Conservation (phyloP, 2,329 filamentous ascomycete genomes). For the Cladophialophora bantiana region DNA sequence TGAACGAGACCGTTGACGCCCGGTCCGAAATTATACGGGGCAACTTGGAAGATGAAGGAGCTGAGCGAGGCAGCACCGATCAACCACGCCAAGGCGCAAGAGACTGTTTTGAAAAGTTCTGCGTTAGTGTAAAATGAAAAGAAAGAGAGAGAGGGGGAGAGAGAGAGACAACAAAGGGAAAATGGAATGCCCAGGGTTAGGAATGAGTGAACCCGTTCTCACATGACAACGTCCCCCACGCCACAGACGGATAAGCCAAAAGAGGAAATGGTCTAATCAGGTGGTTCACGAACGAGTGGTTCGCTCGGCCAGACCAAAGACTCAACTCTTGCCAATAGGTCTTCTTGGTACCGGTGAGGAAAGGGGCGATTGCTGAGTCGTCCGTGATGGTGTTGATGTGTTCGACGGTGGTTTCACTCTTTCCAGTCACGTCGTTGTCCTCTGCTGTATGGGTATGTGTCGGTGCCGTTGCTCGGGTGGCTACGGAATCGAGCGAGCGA, state of each 20-base stretch:
- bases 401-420: conserved; percentile 2
- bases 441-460: not conserved
- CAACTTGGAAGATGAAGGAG: conserved; percentile 19
- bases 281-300: conserved; percentile 4
- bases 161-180: no score
- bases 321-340: conserved; percentile 20
- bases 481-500: conserved; percentile 10
- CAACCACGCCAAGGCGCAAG: conserved; percentile 19
- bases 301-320: conserved; percentile 18
- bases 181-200: no score
- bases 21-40: conserved; percentile 19
- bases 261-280: conserved; percentile 21
- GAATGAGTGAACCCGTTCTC: no score
- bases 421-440: not conserved
- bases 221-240: conserved; percentile 10
- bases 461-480: not conserved
- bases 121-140: no score
- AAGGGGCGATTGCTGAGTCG: not conserved
- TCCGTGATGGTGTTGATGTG: conserved; percentile 2
- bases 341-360: conserved; percentile 15
- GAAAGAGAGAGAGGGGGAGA: no score
- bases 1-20: conserved; percentile 16
- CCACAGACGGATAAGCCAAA: conserved; percentile 21
- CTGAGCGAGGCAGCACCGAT: conserved; percentile 9
- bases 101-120: not conserved